phyloP scores from a whole-genome alignment of 768 basidiomycete species.

The Tricholoma flavovirens region DNA sequence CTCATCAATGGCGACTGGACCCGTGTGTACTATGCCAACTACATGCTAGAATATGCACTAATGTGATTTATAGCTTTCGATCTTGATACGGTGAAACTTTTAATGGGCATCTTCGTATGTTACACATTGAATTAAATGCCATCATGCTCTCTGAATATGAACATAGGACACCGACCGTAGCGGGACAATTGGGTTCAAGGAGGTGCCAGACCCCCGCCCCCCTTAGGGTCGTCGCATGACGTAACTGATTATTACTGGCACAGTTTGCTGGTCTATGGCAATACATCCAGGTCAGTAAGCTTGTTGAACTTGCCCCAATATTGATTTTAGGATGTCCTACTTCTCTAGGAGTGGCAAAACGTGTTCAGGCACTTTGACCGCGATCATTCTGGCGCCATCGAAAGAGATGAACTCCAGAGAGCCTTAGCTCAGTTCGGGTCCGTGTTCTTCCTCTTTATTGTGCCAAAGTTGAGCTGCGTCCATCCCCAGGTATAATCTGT shows the following conservation, averaged over 20 bases:
- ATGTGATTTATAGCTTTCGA: constrained; percentile 55
- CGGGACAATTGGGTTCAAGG: constrained; percentile 76
- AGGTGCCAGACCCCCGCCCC: constrained; percentile 36
- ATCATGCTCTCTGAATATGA: background rate
- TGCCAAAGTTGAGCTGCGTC: background rate
- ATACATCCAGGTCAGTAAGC: constrained; percentile 57
- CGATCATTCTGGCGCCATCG: constrained; percentile 80
- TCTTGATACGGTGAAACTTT: constrained; percentile 78
- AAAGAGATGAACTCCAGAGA: constrained; percentile 56
- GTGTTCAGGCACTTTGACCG: constrained; percentile 80
- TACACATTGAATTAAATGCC: background rate
- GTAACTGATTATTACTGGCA: constrained; percentile 15
- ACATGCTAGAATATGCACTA: background rate
- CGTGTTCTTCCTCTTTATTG: constrained; percentile 6
- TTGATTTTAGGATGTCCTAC: background rate
- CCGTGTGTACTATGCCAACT: constrained; percentile 41
- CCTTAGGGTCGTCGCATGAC: constrained; percentile 1
- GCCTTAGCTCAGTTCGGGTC: constrained; percentile 75
- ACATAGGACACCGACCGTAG: constrained; percentile 61
- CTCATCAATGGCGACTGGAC: constrained; percentile 66
- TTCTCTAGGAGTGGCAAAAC: constrained; percentile 68
- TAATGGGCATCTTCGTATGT: constrained; percentile 78
- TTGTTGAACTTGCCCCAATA: background rate
- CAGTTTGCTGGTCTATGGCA: constrained; percentile 74
- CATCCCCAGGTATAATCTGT: constrained; percentile 51